Percentiles rank a stretch among this genome's conserved stretches.
Evolutionary conservation across 805 yeast species (phyloP).

Genomic region (Ogataea paradorogensis): DNA sequence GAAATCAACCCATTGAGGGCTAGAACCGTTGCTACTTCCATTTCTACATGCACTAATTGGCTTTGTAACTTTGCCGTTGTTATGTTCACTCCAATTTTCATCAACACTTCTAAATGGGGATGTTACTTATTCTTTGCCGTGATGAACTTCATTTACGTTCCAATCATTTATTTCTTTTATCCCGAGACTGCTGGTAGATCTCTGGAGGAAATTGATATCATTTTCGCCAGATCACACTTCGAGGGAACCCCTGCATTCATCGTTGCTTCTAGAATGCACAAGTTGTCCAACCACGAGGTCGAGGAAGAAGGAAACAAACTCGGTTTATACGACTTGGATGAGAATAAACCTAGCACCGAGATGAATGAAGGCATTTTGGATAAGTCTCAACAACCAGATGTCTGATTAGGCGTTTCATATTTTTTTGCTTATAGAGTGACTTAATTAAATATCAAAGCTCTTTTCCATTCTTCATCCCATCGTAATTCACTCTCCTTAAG

Average conservation of each 20-base stretch:
- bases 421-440: not conserved
- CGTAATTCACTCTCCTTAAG: conserved; percentile 58
- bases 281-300: conserved; percentile 52
- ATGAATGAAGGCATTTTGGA: conserved; percentile 12
- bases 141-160: conserved; percentile 58
- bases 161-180: conserved; percentile 62
- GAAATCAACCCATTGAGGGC: conserved; percentile 66
- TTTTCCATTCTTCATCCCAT: conserved; percentile 77
- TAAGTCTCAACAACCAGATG: conserved; percentile 3
- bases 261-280: conserved; percentile 63
- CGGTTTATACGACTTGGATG: conserved; percentile 41
- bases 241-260: conserved; percentile 60
- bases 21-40: conserved; percentile 66
- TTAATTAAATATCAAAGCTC: not conserved
- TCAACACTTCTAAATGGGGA: conserved; percentile 54
- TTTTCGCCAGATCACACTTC: conserved; percentile 55
- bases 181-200: conserved; percentile 79
- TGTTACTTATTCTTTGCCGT: conserved; percentile 67
- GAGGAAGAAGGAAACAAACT: conserved; percentile 58
- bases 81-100: conserved; percentile 61
- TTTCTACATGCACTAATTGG: conserved; percentile 69
- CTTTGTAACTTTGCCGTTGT: conserved; percentile 64
- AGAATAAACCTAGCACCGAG: conserved; percentile 14
- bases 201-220: conserved; percentile 72
- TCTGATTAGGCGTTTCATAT: not conserved